Evolutionary conservation across 306 rosid species (phyloP).

Genomic region (Fragaria ananassa): DNA sequence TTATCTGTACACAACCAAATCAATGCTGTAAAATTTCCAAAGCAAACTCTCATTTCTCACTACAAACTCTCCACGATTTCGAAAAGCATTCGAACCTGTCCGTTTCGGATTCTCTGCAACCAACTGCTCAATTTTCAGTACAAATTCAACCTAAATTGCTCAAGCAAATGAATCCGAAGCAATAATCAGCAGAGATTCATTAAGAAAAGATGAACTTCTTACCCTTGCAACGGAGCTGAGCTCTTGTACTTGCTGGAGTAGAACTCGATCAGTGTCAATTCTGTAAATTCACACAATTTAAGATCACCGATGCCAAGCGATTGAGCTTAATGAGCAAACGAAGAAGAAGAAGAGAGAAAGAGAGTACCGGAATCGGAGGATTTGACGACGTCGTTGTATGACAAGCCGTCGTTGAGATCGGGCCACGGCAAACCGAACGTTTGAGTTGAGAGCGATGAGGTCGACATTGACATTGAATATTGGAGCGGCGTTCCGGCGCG

Average conservation of each 20-base stretch:
- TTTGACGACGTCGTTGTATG: conserved; percentile 69
- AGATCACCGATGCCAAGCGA: not conserved
- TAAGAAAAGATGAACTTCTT: conserved; percentile 4
- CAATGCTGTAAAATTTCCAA: conserved; percentile 25
- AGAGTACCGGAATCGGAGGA: conserved; percentile 58
- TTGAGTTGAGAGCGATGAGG: conserved; percentile 11
- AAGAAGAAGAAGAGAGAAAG: not conserved
- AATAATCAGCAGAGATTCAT: not conserved
- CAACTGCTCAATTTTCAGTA: conserved; percentile 59
- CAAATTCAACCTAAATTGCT: not conserved
- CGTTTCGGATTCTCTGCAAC: conserved; percentile 78
- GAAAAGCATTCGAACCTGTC: conserved; percentile 56
- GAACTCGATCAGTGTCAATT: conserved; percentile 57
- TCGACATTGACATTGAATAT: conserved; percentile 16
- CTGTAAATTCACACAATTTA: conserved; percentile 31
- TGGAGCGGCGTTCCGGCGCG: not conserved
- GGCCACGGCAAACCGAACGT: conserved; percentile 68
- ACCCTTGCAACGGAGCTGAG: conserved; percentile 90
- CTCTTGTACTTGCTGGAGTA: conserved; percentile 67
- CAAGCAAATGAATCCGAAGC: not conserved
- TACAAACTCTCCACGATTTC: conserved; percentile 19
- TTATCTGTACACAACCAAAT: conserved; percentile 51
- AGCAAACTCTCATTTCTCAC: conserved; percentile 13
- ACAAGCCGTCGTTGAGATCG: conserved; percentile 74
- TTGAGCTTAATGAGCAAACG: not conserved